A percentile compares a stretch with the other conserved stretches of the same genome.
phyloP scores from a whole-genome alignment of 2,329 filamentous ascomycete species.

The Botrytis pseudocinerea region DNA sequence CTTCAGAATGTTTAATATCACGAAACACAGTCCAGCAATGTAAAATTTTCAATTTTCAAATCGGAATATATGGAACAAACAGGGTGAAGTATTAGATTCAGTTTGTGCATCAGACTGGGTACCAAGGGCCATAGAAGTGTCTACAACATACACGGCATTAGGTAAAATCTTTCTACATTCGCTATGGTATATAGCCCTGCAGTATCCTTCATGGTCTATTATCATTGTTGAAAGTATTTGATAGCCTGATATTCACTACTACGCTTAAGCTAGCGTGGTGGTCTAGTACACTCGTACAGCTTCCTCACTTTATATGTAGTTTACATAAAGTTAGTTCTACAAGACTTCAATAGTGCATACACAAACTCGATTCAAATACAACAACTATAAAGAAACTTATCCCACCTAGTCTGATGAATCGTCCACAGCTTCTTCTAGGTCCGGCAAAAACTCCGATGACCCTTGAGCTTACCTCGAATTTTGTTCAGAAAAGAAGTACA shows the following conservation, averaged over 20 bases:
- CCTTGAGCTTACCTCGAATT: no score
- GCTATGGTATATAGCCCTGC: no score
- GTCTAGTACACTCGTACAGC: background rate
- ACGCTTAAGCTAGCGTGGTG: background rate
- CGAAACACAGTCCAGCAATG: no score
- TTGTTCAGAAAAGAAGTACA: no score
- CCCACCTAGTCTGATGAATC: background rate
- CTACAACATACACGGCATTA: rapidly evolving
- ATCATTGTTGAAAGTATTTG: background rate
- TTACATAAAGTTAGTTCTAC: background rate
- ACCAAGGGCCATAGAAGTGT: background rate
- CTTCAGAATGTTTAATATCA: no score
- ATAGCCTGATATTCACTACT: background rate
- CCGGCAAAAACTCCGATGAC: no score
- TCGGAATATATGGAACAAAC: no score
- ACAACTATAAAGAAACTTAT: background rate
- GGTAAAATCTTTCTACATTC: no score
- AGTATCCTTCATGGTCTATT: background rate
- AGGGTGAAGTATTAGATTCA: background rate
- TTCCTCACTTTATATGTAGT: background rate
- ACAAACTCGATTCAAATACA: background rate
- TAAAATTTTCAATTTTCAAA: no score
- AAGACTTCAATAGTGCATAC: background rate
- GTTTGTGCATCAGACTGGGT: background rate
- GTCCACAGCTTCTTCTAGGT: no score